Base-by-base conservation (phyloP, 2,329 filamentous ascomycete genomes). In the Pseudocercospora crystallina region DNA sequence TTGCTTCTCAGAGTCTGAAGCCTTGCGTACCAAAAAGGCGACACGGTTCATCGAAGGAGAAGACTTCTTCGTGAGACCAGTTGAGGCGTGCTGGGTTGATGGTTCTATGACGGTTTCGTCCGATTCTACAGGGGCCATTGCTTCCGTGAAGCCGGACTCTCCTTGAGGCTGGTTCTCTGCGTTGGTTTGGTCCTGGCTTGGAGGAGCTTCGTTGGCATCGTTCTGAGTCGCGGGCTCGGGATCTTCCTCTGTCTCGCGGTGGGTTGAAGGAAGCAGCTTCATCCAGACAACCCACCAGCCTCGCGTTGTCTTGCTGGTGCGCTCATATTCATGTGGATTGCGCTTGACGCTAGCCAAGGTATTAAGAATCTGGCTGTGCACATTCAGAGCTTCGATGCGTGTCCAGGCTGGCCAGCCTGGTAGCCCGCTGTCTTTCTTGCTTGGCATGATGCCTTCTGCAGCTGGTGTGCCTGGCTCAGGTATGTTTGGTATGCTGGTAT, bases 221-320 rank as follows among this genome's bases (percentile, higher is more conserved):
- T 47, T 42, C 17, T 43, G 26, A 4, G 40, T 43, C 30, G 38
- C 46, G 8, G 46, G 29, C n/a, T 50, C 17, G n/a, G 50, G 34
- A 15, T 43, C 39, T 43, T 43, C 37, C 10, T 51, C 30, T 2
- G 51, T 53, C 29, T 51, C 44, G 12, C 39, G 42, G n/a, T 40
- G 40, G 5, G 43, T 47, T n/a, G 65, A 60, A 12, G 65, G 61
- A 5, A 71, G 71, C 29, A 84, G 66, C 8, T 80, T 75, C 66
- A 85, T 78, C 82, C 83, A 86, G 15, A 84, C 78, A 2, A 86
- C 75, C 83, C 83, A 86, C 82, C 82, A 86, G 5, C 80, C 80
- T n/a, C 82, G 76, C 37, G 69, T 76, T 0, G 82, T 85, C 66
- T 85, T 85, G 65, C 78, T 80, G 1, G 80, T 84, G 30, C 80